A percentile compares a stretch with the other conserved stretches of the same genome.
phyloP scores from a whole-genome alignment of 805 yeast genomes.

The Grigorovia jiainica region DNA sequence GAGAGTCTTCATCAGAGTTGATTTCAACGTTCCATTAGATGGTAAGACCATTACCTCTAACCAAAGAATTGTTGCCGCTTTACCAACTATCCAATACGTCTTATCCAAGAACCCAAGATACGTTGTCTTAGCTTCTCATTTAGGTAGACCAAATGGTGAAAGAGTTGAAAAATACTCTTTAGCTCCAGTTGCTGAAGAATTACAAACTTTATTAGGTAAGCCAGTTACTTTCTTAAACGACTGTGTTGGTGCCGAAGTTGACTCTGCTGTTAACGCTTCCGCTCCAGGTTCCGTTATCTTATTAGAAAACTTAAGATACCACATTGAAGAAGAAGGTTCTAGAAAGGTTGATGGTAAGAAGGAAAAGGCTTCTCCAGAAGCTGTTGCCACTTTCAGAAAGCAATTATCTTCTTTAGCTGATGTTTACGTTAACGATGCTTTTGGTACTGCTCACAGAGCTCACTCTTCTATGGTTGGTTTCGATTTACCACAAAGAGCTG shows the following conservation, averaged over 20 bases:
- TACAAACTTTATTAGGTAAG: conserved; percentile 63
- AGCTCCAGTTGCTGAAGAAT: conserved; percentile 88
- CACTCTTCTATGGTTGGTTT: conserved; percentile 98
- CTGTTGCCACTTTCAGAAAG: conserved; percentile 78
- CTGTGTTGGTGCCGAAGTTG: conserved; percentile 89
- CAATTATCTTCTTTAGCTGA: conserved; percentile 90
- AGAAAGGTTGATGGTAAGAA: conserved; percentile 86
- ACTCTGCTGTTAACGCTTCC: conserved; percentile 64
- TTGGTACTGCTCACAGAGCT: conserved; percentile 99
- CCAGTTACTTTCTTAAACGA: conserved; percentile 77
- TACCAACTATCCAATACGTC: conserved; percentile 96
- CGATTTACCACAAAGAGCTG: conserved; percentile 72
- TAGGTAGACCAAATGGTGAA: conserved; percentile 99
- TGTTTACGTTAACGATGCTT: conserved; percentile 95
- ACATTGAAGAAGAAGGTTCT: conserved; percentile 95
- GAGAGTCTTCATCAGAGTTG: conserved; percentile 98
- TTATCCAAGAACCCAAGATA: conserved; percentile 85
- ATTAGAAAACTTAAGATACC: conserved; percentile 96
- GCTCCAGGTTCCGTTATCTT: conserved; percentile 75
- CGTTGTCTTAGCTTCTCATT: conserved; percentile 88
- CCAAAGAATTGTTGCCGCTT: conserved; percentile 98
- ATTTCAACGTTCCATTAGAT: conserved; percentile 90
- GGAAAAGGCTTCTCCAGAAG: conserved; percentile 83
- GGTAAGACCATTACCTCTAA: conserved; percentile 97
- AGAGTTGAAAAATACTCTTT: conserved; percentile 76